Evolutionary conservation across 305 asterid species (phyloP).

Genomic region (Fraxinus nigra): DNA sequence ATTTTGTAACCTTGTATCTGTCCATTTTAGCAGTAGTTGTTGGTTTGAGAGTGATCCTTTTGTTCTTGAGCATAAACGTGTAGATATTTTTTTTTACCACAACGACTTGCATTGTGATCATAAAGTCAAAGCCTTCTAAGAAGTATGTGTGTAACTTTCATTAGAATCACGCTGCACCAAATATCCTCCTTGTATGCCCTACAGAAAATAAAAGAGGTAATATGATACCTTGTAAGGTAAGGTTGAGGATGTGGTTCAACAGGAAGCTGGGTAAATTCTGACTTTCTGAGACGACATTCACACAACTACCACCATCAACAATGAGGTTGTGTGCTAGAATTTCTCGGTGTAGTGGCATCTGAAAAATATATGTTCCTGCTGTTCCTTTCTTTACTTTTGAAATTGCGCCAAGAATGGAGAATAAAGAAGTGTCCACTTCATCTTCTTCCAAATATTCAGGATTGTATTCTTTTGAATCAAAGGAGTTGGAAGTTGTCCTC

Average conservation of each 20-base stretch:
- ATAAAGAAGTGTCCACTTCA: background rate
- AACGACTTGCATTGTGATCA: background rate
- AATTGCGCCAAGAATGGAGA: background rate
- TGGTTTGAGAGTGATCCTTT: background rate
- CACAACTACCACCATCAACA: background rate
- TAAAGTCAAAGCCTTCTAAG: background rate
- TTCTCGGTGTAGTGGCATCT: background rate
- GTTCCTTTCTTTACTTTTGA: background rate
- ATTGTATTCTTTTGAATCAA: background rate
- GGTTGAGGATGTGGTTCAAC: background rate
- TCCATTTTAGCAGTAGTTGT: background rate
- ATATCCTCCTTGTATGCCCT: background rate
- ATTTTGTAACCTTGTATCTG: background rate
- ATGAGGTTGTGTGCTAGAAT: background rate
- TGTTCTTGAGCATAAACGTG: background rate
- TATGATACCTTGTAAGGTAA: background rate
- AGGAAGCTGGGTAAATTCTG: background rate
- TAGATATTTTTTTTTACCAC: background rate
- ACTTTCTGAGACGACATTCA: background rate
- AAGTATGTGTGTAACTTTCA: background rate
- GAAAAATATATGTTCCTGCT: background rate
- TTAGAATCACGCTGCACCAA: background rate
- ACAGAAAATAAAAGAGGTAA: background rate
- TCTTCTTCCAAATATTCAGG: background rate
- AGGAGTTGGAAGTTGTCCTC: background rate